These are phyloP conservation scores for Phytopythium ostracodes DNA, from an alignment of 352 stramenopile genomes.

Conservation along the genomic window DNA sequence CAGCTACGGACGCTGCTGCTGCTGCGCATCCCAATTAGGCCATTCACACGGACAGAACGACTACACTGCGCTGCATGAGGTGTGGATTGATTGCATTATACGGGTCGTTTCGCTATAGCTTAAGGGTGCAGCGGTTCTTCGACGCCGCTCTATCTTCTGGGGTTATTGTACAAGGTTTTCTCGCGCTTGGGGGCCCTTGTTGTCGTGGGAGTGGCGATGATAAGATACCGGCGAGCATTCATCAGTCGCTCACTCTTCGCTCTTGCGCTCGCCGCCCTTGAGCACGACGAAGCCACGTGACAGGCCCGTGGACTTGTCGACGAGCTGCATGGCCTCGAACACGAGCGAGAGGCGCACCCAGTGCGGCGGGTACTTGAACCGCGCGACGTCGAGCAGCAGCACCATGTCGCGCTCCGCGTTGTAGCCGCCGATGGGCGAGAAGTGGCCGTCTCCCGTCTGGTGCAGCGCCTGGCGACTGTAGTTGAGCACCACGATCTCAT, in stretches of 20 bases:
- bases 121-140: not conserved
- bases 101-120: too few relatives aligned
- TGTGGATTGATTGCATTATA: too few relatives aligned
- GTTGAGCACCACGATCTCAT: slow-evolving; percentile 89
- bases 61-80: too few relatives aligned
- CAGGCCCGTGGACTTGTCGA: slow-evolving; percentile 44
- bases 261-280: not conserved
- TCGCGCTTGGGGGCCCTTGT: too few relatives aligned
- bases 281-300: slow-evolving; percentile 36
- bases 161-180: not conserved
- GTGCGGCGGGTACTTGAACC: slow-evolving; percentile 95
- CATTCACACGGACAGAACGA: too few relatives aligned
- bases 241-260: not conserved
- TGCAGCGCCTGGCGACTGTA: slow-evolving; percentile 89
- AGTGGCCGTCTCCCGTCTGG: slow-evolving; percentile 96
- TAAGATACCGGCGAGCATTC: not conserved
- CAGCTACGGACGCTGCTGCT: not conserved
- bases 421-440: slow-evolving; percentile 96
- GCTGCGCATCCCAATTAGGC: too few relatives aligned
- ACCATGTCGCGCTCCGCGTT: slow-evolving; percentile 89
- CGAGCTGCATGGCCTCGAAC: slow-evolving; percentile 44
- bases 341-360: slow-evolving; percentile 62
- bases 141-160: not conserved
- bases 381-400: slow-evolving; percentile 94
- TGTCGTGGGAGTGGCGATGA: not conserved